Evolutionary conservation across 352 stramenopile genomes (phyloP), one percentile per base, ranked within the genome.

Genomic region (Phytophthora quininea): DNA sequence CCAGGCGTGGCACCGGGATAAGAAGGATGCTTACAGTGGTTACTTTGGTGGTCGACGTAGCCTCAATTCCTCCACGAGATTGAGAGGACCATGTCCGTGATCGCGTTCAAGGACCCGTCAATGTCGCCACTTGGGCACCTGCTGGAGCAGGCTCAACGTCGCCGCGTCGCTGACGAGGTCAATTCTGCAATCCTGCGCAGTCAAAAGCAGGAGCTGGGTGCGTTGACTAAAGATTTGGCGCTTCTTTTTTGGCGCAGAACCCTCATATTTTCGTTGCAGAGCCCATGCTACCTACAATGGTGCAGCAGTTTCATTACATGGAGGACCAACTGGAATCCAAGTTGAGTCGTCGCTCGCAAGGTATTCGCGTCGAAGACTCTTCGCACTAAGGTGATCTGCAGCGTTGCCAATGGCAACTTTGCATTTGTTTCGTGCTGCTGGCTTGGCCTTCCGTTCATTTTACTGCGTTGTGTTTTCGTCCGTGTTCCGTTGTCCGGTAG

Each of bases 281-380:
- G 42, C 85, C 85, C 2, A 86, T 91, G 68, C 62, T 93, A 29
- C 83, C 83, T n/a, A 87, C 81, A 12, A 88, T 91, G 78, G 82
- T 91, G 5, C 77, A 82, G 49, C 85, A 93, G 56, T 91, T 90
- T 51, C 82, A 90, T 47, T 93, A 79, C 42, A 90, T 93, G 82
- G 80, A 93, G 37, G 67, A 89, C n/a, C 79, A 93, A 53, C 73
- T 93, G 30, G 64, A 87, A 51, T 55, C 66, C 27, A 93, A 93
- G 60, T 53, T 90, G 29, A 84, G 84, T 50, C 84, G 79, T 31
- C 64, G 55, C 42, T 76, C 81, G 10, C 72, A 77, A 33, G 82
- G 81, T 7, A 85, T 91, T 58, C 68, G 47, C 48, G 52, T 82
- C 58, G 70, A 88, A 52, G 74, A 88, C 10, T 67, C 67, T 31